Percentiles rank a stretch among this genome's conserved stretches.
Conservation (phyloP, 805 yeast genomes). For the Metschnikowia chrysomelidarum region DNA sequence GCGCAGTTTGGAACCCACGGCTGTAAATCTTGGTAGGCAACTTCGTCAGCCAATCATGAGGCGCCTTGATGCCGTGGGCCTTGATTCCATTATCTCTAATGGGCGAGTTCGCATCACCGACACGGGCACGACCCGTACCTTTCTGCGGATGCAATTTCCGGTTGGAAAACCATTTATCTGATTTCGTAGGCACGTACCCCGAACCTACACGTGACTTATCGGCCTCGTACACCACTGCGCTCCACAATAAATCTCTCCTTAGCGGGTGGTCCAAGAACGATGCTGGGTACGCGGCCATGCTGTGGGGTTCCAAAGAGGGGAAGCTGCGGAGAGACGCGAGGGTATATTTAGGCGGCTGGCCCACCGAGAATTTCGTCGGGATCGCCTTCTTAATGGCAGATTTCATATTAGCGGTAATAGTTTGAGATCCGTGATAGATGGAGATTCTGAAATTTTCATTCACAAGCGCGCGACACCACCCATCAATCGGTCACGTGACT, state of each 20-base stretch:
- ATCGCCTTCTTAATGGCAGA: conserved; percentile 7
- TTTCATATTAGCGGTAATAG: conserved; percentile 3
- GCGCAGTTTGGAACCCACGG: conserved; percentile 75
- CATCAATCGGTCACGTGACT: conserved; percentile 7
- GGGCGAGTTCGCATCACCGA: conserved; percentile 95
- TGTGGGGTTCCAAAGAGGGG: conserved; percentile 86
- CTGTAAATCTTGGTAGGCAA: conserved; percentile 73
- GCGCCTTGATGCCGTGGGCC: conserved; percentile 88
- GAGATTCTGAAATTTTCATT: conserved; percentile 3
- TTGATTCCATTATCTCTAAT: conserved; percentile 84
- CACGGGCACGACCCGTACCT: conserved; percentile 93
- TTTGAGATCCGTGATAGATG: not conserved
- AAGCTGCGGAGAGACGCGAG: conserved; percentile 76
- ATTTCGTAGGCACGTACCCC: conserved; percentile 80
- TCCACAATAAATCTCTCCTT: conserved; percentile 91
- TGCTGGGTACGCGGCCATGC: conserved; percentile 73
- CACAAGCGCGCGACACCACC: not conserved
- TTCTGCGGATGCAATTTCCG: conserved; percentile 84
- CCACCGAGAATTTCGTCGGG: conserved; percentile 16
- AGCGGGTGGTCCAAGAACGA: conserved; percentile 68
- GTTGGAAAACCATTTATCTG: conserved; percentile 82
- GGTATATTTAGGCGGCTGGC: conserved; percentile 64
- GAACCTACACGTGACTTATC: conserved; percentile 89
- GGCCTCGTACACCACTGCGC: conserved; percentile 89
- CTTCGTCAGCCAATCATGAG: conserved; percentile 80